Percentiles rank a stretch among this genome's conserved stretches.
Evolutionary conservation across 306 rosid genomes (phyloP).

Genomic region (Trichosanthes cucumerina): DNA sequence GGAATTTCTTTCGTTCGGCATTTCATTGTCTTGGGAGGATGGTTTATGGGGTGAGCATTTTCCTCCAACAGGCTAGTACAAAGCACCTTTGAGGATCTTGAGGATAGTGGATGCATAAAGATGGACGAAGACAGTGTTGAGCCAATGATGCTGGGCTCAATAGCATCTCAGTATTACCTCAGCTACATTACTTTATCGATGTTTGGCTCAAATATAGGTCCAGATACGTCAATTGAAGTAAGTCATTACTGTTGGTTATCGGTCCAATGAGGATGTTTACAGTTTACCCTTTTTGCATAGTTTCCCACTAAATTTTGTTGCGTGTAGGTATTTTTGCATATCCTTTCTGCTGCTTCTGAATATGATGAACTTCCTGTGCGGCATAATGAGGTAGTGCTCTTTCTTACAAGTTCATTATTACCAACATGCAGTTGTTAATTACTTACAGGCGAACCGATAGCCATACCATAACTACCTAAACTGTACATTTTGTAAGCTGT

Average conservation of each 20-base stretch:
- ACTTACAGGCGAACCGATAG: background rate
- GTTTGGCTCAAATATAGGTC: conserved; percentile 91
- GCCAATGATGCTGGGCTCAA: conserved; percentile 78
- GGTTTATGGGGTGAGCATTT: background rate
- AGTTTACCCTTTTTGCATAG: background rate
- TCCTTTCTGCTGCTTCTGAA: conserved; percentile 87
- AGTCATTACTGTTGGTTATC: conserved; percentile 1
- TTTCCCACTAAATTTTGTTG: conserved; percentile 7
- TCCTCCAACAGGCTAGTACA: conserved; percentile 62
- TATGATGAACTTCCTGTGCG: conserved; percentile 93
- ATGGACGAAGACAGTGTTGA: conserved; percentile 62
- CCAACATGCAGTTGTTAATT: background rate
- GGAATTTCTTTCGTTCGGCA: conserved; percentile 1
- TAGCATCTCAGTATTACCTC: conserved; percentile 93
- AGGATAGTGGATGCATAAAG: conserved; percentile 93
- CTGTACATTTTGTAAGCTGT: background rate
- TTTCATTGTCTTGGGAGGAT: conserved; percentile 4
- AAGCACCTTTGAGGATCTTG: conserved; percentile 84
- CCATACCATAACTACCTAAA: background rate
- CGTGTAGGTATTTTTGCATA: conserved; percentile 69
- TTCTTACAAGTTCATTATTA: conserved; percentile 9
- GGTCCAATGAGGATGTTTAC: background rate
- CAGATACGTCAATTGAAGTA: conserved; percentile 90
- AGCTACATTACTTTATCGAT: conserved; percentile 84
- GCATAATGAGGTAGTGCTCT: conserved; percentile 67